These are phyloP conservation scores for maize (Zea mays) DNA, from an alignment of 176 grass and related monocot species.

Conservation along the genomic window DNA sequence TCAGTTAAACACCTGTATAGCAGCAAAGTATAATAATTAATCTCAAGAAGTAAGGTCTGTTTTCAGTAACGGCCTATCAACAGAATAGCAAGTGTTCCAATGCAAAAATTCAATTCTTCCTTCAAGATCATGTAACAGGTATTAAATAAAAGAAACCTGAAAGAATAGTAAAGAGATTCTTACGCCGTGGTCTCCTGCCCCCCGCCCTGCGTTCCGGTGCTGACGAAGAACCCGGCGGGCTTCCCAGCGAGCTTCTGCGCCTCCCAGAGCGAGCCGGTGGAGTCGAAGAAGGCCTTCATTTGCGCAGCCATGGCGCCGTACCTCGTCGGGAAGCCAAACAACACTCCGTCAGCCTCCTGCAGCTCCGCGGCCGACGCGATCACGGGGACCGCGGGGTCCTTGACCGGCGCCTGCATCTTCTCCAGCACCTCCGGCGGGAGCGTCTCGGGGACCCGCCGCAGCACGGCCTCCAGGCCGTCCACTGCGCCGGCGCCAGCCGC, in stretches of 20 bases:
- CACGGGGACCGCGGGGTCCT: constrained; percentile 58
- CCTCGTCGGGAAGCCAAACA: constrained; percentile 85
- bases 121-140: background rate
- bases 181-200: constrained; percentile 90
- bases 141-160: constrained; percentile 2
- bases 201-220: constrained; percentile 83
- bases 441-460: constrained; percentile 71
- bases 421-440: constrained; percentile 64
- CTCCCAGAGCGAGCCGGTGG: constrained; percentile 72
- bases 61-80: background rate
- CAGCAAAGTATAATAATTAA: background rate
- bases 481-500: constrained; percentile 62
- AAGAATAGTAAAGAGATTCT: constrained; percentile 31
- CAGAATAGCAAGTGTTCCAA: constrained; percentile 7
- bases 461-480: constrained; percentile 63
- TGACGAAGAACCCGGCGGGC: constrained; percentile 80
- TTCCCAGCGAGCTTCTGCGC: constrained; percentile 74
- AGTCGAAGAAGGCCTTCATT: constrained; percentile 91
- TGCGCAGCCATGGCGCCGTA: constrained; percentile 87
- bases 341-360: constrained; percentile 64
- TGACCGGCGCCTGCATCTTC: constrained; percentile 75
- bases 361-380: constrained; percentile 57
- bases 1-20: background rate
- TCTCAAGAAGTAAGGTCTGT: background rate
- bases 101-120: background rate